These are phyloP conservation scores for Serpula lacrymans DNA, from an alignment of 768 basidiomycete species.

Conservation along the genomic window DNA sequence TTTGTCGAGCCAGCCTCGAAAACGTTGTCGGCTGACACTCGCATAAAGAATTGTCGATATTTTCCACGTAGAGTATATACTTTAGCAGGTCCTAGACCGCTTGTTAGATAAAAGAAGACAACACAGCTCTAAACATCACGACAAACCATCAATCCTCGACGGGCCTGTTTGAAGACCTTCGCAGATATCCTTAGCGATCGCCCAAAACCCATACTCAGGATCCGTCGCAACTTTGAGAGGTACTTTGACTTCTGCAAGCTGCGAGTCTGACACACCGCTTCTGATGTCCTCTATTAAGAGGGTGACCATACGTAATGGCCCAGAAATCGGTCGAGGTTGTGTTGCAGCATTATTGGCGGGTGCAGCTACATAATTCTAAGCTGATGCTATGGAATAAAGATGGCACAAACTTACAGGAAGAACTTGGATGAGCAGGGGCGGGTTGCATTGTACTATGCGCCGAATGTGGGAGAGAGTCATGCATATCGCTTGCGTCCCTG, in stretches of 20 bases:
- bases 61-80: conserved; percentile 64
- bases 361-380: conserved; percentile 5
- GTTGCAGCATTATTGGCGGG: conserved; percentile 7
- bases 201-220: conserved; percentile 63
- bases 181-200: conserved; percentile 60
- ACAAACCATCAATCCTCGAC: conserved; percentile 66
- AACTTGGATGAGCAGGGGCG: conserved; percentile 24
- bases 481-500: too few relatives aligned
- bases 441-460: conserved; percentile 4
- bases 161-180: conserved; percentile 57
- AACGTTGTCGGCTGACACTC: conserved; percentile 48
- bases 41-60: conserved; percentile 67
- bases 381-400: background rate
- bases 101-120: conserved; percentile 2
- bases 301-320: conserved; percentile 53
- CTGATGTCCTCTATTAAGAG: conserved; percentile 65
- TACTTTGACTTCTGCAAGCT: conserved; percentile 64
- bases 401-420: conserved; percentile 27
- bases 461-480: background rate
- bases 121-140: background rate
- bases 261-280: conserved; percentile 48
- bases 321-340: conserved; percentile 12
- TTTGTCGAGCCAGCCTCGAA: conserved; percentile 54
- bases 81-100: conserved; percentile 66
- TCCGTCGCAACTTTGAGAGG: conserved; percentile 48